Evolutionary conservation across 495 filamentous ascomycete species (phyloP).

Genomic region (Neurospora cerealis): DNA sequence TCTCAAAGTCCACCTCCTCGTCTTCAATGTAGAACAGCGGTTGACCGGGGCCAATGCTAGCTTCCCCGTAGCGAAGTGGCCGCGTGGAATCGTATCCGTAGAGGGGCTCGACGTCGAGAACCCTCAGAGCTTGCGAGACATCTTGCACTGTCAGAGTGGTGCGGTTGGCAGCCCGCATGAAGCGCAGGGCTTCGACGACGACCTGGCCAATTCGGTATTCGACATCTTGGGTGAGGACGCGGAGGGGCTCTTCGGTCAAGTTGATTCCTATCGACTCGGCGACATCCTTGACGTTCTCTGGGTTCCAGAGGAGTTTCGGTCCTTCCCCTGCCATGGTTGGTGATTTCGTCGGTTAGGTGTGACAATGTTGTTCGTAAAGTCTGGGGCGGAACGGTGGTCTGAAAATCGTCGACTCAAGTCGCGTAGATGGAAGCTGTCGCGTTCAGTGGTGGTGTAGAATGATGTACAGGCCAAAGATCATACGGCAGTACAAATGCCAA

Average conservation of each 20-base stretch:
- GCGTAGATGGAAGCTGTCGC: background rate
- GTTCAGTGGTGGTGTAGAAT: background rate
- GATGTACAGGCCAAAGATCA: background rate
- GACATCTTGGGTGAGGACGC: slow-evolving; percentile 81
- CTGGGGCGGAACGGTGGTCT: background rate
- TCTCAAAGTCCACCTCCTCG: slow-evolving; percentile 97
- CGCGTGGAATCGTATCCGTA: slow-evolving; percentile 91
- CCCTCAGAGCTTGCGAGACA: slow-evolving; percentile 67
- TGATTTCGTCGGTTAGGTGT: background rate
- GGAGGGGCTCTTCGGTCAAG: slow-evolving; percentile 70
- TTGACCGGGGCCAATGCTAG: slow-evolving; percentile 86
- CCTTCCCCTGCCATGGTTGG: slow-evolving; percentile 9
- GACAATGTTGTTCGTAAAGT: no score
- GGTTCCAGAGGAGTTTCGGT: slow-evolving; percentile 69
- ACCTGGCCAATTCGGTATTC: slow-evolving; percentile 91
- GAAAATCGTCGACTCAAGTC: background rate
- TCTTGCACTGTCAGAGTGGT: slow-evolving; percentile 79
- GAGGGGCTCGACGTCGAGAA: slow-evolving; percentile 85
- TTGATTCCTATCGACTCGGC: slow-evolving; percentile 88
- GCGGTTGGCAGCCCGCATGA: slow-evolving; percentile 82
- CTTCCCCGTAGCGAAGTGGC: slow-evolving; percentile 83
- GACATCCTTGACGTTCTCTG: slow-evolving; percentile 88
- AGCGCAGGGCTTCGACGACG: slow-evolving; percentile 83
- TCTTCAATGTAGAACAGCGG: slow-evolving; percentile 96
- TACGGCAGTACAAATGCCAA: no score